Conservation (phyloP, 805 yeast species). For the Spathaspora girioi region DNA sequence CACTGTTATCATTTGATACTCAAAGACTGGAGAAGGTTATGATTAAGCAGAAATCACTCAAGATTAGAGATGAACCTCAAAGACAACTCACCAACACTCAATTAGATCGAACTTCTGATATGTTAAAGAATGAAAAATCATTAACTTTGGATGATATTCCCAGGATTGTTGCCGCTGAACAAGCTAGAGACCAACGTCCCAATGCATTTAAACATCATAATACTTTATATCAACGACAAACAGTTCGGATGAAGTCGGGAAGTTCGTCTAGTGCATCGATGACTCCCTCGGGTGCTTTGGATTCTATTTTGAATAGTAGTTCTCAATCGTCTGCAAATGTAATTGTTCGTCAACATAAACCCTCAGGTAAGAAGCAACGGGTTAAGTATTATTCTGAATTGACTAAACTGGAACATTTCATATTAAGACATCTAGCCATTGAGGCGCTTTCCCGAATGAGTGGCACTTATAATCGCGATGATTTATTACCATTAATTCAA, state of each 20-base stretch:
- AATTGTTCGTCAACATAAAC: no score
- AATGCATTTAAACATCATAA: constrained; percentile 86
- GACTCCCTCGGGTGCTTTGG: constrained; percentile 8
- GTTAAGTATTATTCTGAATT: constrained; percentile 64
- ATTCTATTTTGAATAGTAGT: constrained; percentile 2
- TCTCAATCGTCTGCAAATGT: not conserved
- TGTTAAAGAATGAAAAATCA: constrained; percentile 76
- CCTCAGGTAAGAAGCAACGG: constrained; percentile 2
- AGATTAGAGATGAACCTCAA: constrained; percentile 37
- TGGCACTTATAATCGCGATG: constrained; percentile 24
- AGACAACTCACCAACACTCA: constrained; percentile 27
- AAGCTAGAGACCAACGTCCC: constrained; percentile 89
- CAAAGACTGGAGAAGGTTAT: constrained; percentile 25
- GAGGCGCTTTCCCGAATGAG: constrained; percentile 42
- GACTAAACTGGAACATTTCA: constrained; percentile 50
- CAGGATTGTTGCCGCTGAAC: constrained; percentile 94
- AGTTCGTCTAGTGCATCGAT: not conserved
- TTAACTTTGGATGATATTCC: constrained; percentile 95
- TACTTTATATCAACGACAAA: constrained; percentile 34
- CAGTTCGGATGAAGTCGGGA: constrained; percentile 10
- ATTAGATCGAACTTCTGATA: constrained; percentile 62
- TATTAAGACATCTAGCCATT: constrained; percentile 57
- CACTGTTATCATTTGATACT: constrained; percentile 7
- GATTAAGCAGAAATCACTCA: constrained; percentile 20
- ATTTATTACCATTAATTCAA: constrained; percentile 39